These are phyloP conservation scores for Simplicillium sp. DNA, from an alignment of 2,329 filamentous ascomycete species.

Conservation along the genomic window DNA sequence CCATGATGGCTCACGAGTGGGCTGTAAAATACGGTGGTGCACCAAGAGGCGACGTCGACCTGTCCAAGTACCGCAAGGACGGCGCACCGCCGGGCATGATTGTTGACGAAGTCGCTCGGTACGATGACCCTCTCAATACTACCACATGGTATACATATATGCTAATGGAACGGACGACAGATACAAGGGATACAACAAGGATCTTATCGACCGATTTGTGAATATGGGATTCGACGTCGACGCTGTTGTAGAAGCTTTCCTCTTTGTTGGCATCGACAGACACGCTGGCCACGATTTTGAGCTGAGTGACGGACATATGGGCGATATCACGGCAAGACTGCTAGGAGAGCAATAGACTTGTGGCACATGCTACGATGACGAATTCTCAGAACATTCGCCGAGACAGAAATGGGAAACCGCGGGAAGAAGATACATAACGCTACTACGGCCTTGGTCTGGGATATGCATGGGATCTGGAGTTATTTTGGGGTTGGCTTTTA, in stretches of 20 bases:
- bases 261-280: slow-evolving; percentile 70
- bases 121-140: neutral
- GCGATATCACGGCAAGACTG: slow-evolving; percentile 77
- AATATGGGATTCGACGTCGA: slow-evolving; percentile 88
- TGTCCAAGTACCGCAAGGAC: slow-evolving; percentile 38
- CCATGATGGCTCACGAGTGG: slow-evolving; percentile 81
- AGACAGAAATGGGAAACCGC: too few relatives aligned
- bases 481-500: too few relatives aligned
- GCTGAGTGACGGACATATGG: slow-evolving; percentile 83
- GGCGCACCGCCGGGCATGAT: slow-evolving; percentile 24
- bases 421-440: too few relatives aligned
- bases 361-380: too few relatives aligned
- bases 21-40: slow-evolving; percentile 76
- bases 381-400: too few relatives aligned
- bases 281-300: slow-evolving; percentile 73
- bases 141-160: neutral
- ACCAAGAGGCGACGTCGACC: slow-evolving; percentile 35
- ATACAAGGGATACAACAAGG: slow-evolving; percentile 80
- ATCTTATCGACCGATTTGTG: slow-evolving; percentile 74
- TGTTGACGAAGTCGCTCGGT: slow-evolving; percentile 4
- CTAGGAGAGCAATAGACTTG: slow-evolving; percentile 59
- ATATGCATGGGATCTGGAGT: too few relatives aligned
- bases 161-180: slow-evolving; percentile 30
- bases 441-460: too few relatives aligned
- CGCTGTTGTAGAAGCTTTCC: slow-evolving; percentile 76